Evolutionary conservation across 345 rosid species (phyloP).

Genomic region (Citrus mangshanensis): DNA sequence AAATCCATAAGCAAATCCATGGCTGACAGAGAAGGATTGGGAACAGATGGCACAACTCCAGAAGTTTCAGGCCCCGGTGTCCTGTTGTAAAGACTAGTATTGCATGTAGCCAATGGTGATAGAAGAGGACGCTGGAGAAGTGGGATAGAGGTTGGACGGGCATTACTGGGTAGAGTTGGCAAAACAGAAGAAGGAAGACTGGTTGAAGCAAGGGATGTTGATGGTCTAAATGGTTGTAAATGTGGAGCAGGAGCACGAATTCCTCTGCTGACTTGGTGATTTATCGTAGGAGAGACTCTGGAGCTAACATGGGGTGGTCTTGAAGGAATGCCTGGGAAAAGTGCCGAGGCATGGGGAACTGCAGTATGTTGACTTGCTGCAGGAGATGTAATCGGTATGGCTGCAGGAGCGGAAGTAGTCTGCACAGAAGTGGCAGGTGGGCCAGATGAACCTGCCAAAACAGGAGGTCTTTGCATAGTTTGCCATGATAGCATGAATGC

Average conservation of each 20-base stretch:
- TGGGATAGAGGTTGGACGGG: slow-evolving; percentile 7
- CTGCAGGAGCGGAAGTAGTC: neutral
- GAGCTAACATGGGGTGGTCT: slow-evolving; percentile 37
- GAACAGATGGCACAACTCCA: slow-evolving; percentile 8
- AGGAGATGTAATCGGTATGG: slow-evolving; percentile 11
- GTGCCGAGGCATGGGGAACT: slow-evolving; percentile 15
- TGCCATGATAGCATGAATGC: slow-evolving; percentile 31
- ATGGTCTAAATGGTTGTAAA: slow-evolving; percentile 42
- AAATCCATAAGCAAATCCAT: slow-evolving; percentile 20
- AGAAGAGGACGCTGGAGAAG: slow-evolving; percentile 12
- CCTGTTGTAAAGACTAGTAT: slow-evolving; percentile 8
- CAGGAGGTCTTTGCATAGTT: slow-evolving; percentile 20
- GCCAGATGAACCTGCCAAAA: slow-evolving; percentile 19
- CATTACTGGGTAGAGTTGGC: slow-evolving; percentile 11
- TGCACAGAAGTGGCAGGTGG: slow-evolving; percentile 5
- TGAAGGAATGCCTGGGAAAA: slow-evolving; percentile 14
- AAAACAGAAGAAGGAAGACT: slow-evolving; percentile 19
- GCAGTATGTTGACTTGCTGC: slow-evolving; percentile 12
- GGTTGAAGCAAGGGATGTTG: slow-evolving; percentile 12
- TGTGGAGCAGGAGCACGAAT: slow-evolving; percentile 56
- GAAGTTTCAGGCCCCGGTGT: slow-evolving; percentile 6
- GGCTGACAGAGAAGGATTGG: slow-evolving; percentile 14
- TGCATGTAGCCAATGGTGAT: slow-evolving; percentile 11
- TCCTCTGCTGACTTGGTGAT: slow-evolving; percentile 33
- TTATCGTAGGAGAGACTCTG: slow-evolving; percentile 25